These are phyloP conservation scores for Atkinsonella hypoxylon DNA, from an alignment of 2,329 filamentous ascomycete genomes.

Conservation along the genomic window DNA sequence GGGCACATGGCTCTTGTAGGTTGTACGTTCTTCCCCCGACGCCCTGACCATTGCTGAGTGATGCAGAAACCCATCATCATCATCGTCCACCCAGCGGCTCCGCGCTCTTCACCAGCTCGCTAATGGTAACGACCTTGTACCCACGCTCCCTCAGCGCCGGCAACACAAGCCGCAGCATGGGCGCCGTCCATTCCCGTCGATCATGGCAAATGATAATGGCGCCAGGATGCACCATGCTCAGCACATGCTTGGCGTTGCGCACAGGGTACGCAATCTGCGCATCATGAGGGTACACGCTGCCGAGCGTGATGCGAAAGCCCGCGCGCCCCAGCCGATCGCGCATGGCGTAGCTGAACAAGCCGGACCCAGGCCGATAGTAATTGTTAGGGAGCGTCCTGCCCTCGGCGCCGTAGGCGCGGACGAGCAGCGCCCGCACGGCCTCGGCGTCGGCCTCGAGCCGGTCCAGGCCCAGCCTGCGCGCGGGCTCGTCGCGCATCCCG, in stretches of 20 bases:
- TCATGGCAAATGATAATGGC: slow-evolving; percentile 82
- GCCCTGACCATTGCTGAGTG: too few relatives aligned
- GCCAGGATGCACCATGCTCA: slow-evolving; percentile 68
- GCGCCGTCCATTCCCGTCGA: slow-evolving; percentile 66
- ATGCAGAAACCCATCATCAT: too few relatives aligned
- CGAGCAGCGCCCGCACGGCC: slow-evolving; percentile 50
- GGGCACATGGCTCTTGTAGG: too few relatives aligned
- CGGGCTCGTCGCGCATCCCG: slow-evolving; percentile 78
- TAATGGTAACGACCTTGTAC: slow-evolving; percentile 60
- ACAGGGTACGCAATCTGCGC: slow-evolving; percentile 62
- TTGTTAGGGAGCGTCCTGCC: slow-evolving; percentile 35
- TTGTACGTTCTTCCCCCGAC: too few relatives aligned
- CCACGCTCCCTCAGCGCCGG: slow-evolving; percentile 58
- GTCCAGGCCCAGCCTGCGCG: slow-evolving; percentile 44
- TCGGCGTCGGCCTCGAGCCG: slow-evolving; percentile 52
- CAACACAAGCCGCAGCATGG: slow-evolving; percentile 64
- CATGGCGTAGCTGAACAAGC: slow-evolving; percentile 68
- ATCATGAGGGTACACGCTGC: slow-evolving; percentile 81
- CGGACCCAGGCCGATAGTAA: slow-evolving; percentile 76
- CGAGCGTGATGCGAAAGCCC: slow-evolving; percentile 64
- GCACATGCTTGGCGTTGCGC: slow-evolving; percentile 65
- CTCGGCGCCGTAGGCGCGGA: slow-evolving; percentile 40
- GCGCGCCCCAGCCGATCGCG: slow-evolving; percentile 44
- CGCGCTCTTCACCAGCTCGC: slow-evolving; percentile 43
- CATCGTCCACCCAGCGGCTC: slow-evolving; percentile 16